Base-by-base conservation (phyloP, 768 basidiomycete genomes). In the Termitomyces sp. region DNA sequence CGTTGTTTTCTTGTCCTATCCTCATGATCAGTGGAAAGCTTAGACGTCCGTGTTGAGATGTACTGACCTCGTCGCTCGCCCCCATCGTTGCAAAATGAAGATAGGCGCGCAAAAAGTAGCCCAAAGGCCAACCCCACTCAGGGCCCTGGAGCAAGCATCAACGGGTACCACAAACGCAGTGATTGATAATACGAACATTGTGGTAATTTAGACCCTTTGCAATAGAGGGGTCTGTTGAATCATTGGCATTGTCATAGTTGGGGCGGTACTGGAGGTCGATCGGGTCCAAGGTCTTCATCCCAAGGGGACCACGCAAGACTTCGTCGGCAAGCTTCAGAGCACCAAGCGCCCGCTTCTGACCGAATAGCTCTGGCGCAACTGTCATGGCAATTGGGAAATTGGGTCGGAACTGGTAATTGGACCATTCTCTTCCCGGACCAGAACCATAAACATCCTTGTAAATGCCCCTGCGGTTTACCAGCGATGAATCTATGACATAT, bases 381-480 rank as follows among this genome's bases (percentile, higher is more conserved):
- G 88, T 82, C 95, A 98, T 98, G 0, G 97, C 92, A 57, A 98
- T 89, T 4, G 94, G 87, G 77, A 94, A 96, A 72, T 98, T 97
- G 64, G 85, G 83, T 58, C 94, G 82, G 62, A 97, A 81, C 71
- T 98, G 97, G 70, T 98, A 99, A 72, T 99, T 95, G 5, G 94
- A 91, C 94, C 94, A 98, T 71, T 96, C 91, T 54, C 92, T 82
- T 10, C 86, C 89, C 48, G 78, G 66, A 0, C 91, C 91, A 11
- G 97, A 94, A 41, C 95, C 93, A 62, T 89, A 89, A 7, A 98
- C 93, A 68, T 99, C 97, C 78, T 99, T 99, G 79, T 98, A 99
- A 67, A 98, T 96, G 5, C 96, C 97, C 56, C 97, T 81, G 14
- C 93, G 86, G 67, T 93, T 89, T 58, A 97, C 78, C 37, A 98